phyloP scores from a whole-genome alignment of 805 yeast genomes.

The Wickerhamomyces silvicola region DNA sequence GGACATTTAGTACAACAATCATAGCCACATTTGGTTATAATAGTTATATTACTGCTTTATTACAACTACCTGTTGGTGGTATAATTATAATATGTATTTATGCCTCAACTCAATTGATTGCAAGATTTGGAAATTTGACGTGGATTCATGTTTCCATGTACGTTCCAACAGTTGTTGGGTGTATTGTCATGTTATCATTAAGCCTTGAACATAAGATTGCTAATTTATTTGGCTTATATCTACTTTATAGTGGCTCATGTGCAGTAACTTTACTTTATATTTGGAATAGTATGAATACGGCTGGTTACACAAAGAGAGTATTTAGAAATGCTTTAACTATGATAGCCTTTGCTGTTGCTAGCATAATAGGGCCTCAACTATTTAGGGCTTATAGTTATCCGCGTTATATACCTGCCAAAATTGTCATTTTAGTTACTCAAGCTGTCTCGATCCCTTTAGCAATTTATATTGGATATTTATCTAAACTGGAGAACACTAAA shows the following conservation, averaged over 20 bases:
- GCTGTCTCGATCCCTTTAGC: conserved; percentile 36
- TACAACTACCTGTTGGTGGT: conserved; percentile 50
- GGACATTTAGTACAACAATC: conserved; percentile 16
- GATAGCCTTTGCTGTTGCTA: conserved; percentile 47
- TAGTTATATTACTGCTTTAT: conserved; percentile 32
- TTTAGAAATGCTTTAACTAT: conserved; percentile 44
- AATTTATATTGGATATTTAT: conserved; percentile 33
- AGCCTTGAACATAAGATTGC: conserved; percentile 32
- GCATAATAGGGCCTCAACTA: conserved; percentile 57
- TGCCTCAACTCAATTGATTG: conserved; percentile 29
- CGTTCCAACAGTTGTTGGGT: conserved; percentile 44
- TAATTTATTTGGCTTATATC: conserved; percentile 40
- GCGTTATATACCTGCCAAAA: conserved; percentile 49
- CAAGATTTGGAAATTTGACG: conserved; percentile 28
- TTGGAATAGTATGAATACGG: conserved; percentile 53
- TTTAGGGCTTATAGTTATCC: conserved; percentile 45
- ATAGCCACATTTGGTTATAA: conserved; percentile 14
- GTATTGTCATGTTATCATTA: conserved; percentile 36
- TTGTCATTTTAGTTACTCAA: conserved; percentile 46
- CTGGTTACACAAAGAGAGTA: conserved; percentile 52
- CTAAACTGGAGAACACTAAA: conserved; percentile 39
- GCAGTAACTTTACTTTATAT: conserved; percentile 48
- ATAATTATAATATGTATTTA: conserved; percentile 37
- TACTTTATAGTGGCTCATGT: conserved; percentile 46
- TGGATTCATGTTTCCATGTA: conserved; percentile 31